A percentile compares a stretch with the other conserved stretches of the same genome.
Conservation (phyloP, 1,284 basidiomycete species). For the Fomitopsis betulina region DNA sequence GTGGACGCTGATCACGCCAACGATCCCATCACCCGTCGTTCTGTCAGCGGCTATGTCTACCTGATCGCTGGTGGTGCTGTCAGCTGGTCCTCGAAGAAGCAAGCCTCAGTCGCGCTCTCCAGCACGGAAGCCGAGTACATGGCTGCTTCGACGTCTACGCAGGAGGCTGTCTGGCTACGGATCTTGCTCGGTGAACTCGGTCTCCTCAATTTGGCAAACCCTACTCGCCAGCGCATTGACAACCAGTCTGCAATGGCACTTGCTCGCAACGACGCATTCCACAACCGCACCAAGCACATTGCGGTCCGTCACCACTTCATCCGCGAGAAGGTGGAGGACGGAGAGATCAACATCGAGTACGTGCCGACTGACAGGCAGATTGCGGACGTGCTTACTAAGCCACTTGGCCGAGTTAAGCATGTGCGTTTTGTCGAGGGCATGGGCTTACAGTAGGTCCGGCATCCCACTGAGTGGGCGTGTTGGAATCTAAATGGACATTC, state of each 20-base stretch:
- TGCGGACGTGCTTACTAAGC: no score
- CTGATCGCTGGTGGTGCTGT: constrained; percentile 2
- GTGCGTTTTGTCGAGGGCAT: no score
- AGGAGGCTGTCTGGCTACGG: constrained; percentile 22
- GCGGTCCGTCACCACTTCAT: constrained; percentile 28
- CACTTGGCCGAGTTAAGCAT: no score
- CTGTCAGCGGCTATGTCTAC: constrained; percentile 11
- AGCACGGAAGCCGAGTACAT: no score
- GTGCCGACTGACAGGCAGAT: no score
- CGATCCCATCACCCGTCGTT: constrained; percentile 10
- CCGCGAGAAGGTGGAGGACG: constrained; percentile 22
- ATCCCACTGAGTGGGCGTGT: no score
- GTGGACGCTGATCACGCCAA: constrained; percentile 23
- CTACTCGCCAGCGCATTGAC: constrained; percentile 22
- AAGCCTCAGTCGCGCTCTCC: constrained; percentile 9
- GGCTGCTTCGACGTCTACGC: constrained; percentile 4
- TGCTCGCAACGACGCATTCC: constrained; percentile 20
- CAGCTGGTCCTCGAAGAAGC: constrained; percentile 14
- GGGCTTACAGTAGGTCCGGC: no score
- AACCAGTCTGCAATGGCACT: constrained; percentile 29
- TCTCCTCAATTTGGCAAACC: not conserved
- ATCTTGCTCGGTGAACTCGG: constrained; percentile 14
- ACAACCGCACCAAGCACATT: constrained; percentile 30
- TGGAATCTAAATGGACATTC: no score
- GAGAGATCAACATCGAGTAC: constrained; percentile 13